Evolutionary conservation across 2,329 filamentous ascomycete genomes (phyloP).

Genomic region (Botryotinia narcissicola): DNA sequence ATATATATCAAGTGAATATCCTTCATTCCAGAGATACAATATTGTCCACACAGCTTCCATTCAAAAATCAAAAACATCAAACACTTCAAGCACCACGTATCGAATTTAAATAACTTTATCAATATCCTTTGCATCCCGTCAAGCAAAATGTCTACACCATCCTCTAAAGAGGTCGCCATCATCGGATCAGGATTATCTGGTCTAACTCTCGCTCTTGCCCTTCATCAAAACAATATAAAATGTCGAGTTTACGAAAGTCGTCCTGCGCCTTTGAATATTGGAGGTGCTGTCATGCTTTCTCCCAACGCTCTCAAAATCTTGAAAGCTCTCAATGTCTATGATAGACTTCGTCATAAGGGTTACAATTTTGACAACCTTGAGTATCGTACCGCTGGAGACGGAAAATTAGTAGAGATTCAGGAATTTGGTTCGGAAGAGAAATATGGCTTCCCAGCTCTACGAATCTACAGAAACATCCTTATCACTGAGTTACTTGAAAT

Average conservation of each 20-base stretch:
- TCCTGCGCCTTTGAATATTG: slow-evolving; percentile 45
- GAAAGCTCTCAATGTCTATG: slow-evolving; percentile 49
- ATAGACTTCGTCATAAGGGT: slow-evolving; percentile 44
- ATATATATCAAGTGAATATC: slow-evolving; percentile 13
- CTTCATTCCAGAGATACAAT: neutral
- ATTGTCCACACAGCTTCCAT: neutral
- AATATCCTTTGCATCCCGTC: neutral
- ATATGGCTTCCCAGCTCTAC: slow-evolving; percentile 53
- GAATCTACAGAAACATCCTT: slow-evolving; percentile 53
- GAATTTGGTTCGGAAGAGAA: slow-evolving; percentile 48
- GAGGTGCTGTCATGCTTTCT: slow-evolving; percentile 57
- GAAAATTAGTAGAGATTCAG: slow-evolving; percentile 42
- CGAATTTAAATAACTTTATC: neutral
- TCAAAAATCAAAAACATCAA: neutral
- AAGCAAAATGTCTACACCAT: slow-evolving; percentile 4
- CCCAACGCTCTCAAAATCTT: slow-evolving; percentile 57
- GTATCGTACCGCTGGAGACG: slow-evolving; percentile 42
- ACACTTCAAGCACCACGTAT: neutral
- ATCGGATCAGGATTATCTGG: slow-evolving; percentile 51
- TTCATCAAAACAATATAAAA: slow-evolving; percentile 51
- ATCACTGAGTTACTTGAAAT: slow-evolving; percentile 48
- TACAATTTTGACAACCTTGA: slow-evolving; percentile 52
- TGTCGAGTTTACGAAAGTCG: slow-evolving; percentile 53
- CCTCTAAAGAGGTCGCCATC: slow-evolving; percentile 40
- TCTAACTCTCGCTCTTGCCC: slow-evolving; percentile 53